Base-by-base conservation (phyloP, 2,329 filamentous ascomycete genomes). In the Ophiostoma himal-ulmi region DNA sequence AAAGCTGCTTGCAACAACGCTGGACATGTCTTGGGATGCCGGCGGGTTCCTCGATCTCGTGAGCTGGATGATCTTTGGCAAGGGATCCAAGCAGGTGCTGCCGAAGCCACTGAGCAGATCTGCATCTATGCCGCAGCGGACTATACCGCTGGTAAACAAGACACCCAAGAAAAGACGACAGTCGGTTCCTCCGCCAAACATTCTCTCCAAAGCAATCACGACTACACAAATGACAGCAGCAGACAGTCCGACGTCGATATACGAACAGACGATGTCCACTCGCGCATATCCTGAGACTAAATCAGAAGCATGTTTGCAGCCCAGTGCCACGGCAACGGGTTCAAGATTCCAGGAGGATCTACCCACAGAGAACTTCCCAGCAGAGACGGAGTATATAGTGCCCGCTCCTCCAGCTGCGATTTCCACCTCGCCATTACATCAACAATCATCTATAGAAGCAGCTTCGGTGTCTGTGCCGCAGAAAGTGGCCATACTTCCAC, bases 11-110 rank as follows among this genome's bases (percentile, higher is more conserved):
- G n/a, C 7, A 11, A 22, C 65, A 22, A 26, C 65, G 36, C 65
- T 67, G 11, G 65, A 67, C 37, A 67, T 67, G 65, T 39, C 65
- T 14, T 22, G 37, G 37, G 65, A 17, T 13, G 37, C 65, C 10
- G 65, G 65, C 39, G n/a, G 37, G 1, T 44, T 67, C 3, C 65
- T 67, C 65, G 65, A 67, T 48, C 37, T 48, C 14, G 65, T 67
- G 11, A 48, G 65, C 39, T 30, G 37, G 11, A 41, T 67, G 65
- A 26, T 67, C 65, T 67, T 67, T 44, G 65, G n/a, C 37, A 44
- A 13, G 13, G 62, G 34, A 1, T 36, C 57, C 1, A 64, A 17
- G 14, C 57, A 20, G 34, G 13, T 26, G 62, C 34, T 14, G 34
- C 14, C 34, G 5, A 36, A 22, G 6, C 62, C 34, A 5, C 34